These are phyloP conservation scores for Fusarium tricinctum DNA, from an alignment of 2,329 filamentous ascomycete species.

Conservation along the genomic window DNA sequence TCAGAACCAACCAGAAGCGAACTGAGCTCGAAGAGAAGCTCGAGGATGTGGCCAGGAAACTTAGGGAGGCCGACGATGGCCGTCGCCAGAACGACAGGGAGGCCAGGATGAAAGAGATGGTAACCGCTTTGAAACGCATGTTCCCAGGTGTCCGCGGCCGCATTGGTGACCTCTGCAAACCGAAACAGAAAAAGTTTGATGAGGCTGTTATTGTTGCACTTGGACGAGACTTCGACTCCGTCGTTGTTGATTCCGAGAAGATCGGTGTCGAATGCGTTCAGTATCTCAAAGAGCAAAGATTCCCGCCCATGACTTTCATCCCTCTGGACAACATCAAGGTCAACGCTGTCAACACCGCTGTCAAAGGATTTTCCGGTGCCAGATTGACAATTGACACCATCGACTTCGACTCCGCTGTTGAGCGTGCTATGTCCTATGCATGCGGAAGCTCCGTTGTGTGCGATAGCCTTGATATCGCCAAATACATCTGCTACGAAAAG, in stretches of 20 bases:
- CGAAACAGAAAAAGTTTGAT: slow-evolving; percentile 97
- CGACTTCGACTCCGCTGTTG: slow-evolving; percentile 88
- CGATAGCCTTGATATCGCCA: slow-evolving; percentile 87
- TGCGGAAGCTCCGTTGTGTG: slow-evolving; percentile 97
- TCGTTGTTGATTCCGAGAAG: slow-evolving; percentile 95
- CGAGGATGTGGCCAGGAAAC: slow-evolving; percentile 81
- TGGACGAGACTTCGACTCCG: slow-evolving; percentile 92
- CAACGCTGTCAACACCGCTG: slow-evolving; percentile 86
- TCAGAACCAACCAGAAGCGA: slow-evolving; percentile 82
- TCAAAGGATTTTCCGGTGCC: slow-evolving; percentile 89
- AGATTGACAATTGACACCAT: slow-evolving; percentile 95
- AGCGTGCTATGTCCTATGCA: slow-evolving; percentile 93
- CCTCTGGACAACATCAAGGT: slow-evolving; percentile 98
- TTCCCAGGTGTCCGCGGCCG: slow-evolving; percentile 93
- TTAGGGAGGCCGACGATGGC: slow-evolving; percentile 88
- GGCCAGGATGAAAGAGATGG: slow-evolving; percentile 81
- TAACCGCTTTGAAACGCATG: slow-evolving; percentile 88
- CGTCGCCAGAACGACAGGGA: slow-evolving; percentile 89
- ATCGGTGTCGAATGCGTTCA: slow-evolving; percentile 94
- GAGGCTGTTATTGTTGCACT: slow-evolving; percentile 93
- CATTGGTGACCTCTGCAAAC: slow-evolving; percentile 91
- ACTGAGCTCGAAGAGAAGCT: slow-evolving; percentile 95
- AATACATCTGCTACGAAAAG: slow-evolving; percentile 88
- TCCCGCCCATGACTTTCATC: slow-evolving; percentile 91
- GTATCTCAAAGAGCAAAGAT: slow-evolving; percentile 90